Evolutionary conservation across 1,284 basidiomycete species (phyloP).

Genomic region (Microstroma glucosiphilum): DNA sequence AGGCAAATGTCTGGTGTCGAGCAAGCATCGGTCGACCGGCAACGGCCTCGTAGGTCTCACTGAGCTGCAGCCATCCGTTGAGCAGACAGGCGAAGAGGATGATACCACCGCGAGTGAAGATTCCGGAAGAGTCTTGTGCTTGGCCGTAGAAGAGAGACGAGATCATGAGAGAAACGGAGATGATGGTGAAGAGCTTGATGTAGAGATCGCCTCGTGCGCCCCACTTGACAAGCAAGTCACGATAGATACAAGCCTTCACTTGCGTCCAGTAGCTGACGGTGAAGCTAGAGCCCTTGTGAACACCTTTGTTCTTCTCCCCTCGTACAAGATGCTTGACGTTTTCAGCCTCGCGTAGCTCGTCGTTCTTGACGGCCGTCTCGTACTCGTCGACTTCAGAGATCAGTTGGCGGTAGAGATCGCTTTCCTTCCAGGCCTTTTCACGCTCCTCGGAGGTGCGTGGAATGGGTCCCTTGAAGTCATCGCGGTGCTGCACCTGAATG

Average conservation of each 20-base stretch:
- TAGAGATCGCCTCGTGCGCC: conserved; percentile 28
- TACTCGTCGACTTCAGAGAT: conserved; percentile 32
- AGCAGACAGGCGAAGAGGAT: conserved; percentile 42
- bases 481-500: conserved; percentile 58
- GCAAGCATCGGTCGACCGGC: conserved; percentile 66
- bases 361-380: conserved; percentile 25
- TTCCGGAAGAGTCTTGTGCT: conserved; percentile 22
- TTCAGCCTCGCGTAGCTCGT: conserved; percentile 25
- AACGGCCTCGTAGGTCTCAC: conserved; percentile 64
- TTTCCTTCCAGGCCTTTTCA: conserved; percentile 31
- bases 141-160: conserved; percentile 37
- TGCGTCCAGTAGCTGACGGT: conserved; percentile 35
- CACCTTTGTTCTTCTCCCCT: conserved; percentile 35
- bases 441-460: conserved; percentile 38
- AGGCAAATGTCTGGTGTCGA: conserved; percentile 56
- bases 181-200: conserved; percentile 35
- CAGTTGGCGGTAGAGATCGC: conserved; percentile 25
- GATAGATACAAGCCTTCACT: conserved; percentile 28
- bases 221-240: conserved; percentile 37
- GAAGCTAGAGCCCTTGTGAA: conserved; percentile 28
- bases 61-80: conserved; percentile 42
- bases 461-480: conserved; percentile 55
- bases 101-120: conserved; percentile 33
- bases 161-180: conserved; percentile 37
- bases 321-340: conserved; percentile 21